Base-by-base conservation (phyloP, 1,139 yeast species). In the Geotrichum australiense region DNA sequence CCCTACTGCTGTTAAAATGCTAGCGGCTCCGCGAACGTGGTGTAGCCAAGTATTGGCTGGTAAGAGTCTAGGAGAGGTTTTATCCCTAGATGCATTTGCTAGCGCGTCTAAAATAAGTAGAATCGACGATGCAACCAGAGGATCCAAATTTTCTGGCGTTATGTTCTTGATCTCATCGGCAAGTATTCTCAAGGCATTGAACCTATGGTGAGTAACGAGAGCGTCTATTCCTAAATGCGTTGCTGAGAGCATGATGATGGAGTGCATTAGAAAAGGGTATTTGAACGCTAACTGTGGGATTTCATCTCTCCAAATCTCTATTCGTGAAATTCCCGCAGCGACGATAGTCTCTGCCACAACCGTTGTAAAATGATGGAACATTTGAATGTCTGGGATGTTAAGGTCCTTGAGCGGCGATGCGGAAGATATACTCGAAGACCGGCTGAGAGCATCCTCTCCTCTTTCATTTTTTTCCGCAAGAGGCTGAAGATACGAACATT, bases 41-140 rank as follows among this genome's bases (percentile, higher is more conserved):
- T 86, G 91, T 45, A 89, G 80, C 97, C 97, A 89, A 0, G 96
- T 95, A 5, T 91, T 80, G 1, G 96, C 91, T 1, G 96, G 94
- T 42, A 87, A 65, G 4, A 85, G 74, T 35, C 60, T 49, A 16
- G 63, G 49, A 5, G 53, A 41, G 48, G 57, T 54, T 5, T 4
- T 31, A 19, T 57, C 55, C 2, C 94, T 87, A 2, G 94, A 78
- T 0, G 96, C 96, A 62, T 89, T 89, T 3, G 97, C 97, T 49
- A 89, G 67, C 0, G 96, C 83, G 59, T 89, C 97, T 82, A 89
- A 82, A 46, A 87, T 87, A 43, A 89, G 67, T 35, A 89, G 78
- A 51, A 89, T 73, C 0, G 96, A 94, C 45, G 94, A 78, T 0
- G 96, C 96, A 10, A 89, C 96, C 46, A 89, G 66, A 0, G 96